phyloP scores from a whole-genome alignment of 2,329 filamentous ascomycete genomes.

The Trichoderma aggressivum region DNA sequence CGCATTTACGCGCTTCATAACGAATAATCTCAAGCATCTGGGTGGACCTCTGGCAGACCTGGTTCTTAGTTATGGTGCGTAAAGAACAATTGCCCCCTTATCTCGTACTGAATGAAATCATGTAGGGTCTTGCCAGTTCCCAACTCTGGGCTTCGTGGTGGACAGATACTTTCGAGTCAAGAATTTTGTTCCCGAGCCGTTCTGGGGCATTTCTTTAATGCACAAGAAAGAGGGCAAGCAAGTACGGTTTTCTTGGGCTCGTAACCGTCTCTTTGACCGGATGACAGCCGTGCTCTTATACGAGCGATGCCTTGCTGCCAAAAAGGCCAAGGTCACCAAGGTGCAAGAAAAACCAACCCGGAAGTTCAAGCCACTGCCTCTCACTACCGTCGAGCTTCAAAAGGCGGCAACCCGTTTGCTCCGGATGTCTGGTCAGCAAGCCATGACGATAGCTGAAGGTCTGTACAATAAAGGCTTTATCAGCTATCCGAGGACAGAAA shows the following conservation, averaged over 20 bases:
- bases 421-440: slow-evolving; percentile 83
- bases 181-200: slow-evolving; percentile 87
- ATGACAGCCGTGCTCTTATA: slow-evolving; percentile 77
- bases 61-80: slow-evolving; percentile 75
- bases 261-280: slow-evolving; percentile 83
- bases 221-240: slow-evolving; percentile 74
- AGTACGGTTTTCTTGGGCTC: slow-evolving; percentile 80
- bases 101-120: slow-evolving; percentile 17
- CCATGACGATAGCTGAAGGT: slow-evolving; percentile 82
- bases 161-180: slow-evolving; percentile 92
- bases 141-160: slow-evolving; percentile 93
- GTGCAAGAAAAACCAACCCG: slow-evolving; percentile 88
- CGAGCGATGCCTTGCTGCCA: slow-evolving; percentile 76
- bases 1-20: slow-evolving; percentile 87
- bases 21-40: slow-evolving; percentile 69
- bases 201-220: slow-evolving; percentile 87
- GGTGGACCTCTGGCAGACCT: slow-evolving; percentile 63
- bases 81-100: slow-evolving; percentile 19
- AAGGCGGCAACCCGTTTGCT: slow-evolving; percentile 90
- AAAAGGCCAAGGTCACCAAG: slow-evolving; percentile 74
- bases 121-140: slow-evolving; percentile 87
- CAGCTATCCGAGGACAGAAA: slow-evolving; percentile 96
- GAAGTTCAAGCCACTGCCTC: slow-evolving; percentile 88
- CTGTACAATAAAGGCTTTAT: slow-evolving; percentile 95
- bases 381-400: slow-evolving; percentile 94